Percentiles rank a stretch among this genome's conserved stretches.
Conservation (phyloP, 352 stramenopile species). For the Plasmopara viticola region DNA sequence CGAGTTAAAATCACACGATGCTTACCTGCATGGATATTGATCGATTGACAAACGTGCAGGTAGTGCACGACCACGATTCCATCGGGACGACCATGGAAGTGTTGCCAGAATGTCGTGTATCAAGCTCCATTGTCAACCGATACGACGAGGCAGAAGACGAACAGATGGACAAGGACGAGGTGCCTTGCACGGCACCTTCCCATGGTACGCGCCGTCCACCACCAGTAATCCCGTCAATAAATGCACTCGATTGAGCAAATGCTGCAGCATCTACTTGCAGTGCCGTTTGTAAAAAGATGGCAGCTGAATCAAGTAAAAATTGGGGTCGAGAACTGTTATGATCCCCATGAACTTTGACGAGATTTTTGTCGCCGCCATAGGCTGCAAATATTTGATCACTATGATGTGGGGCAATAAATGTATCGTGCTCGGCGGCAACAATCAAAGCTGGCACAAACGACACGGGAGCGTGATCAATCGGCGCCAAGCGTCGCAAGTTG, state of each 20-base stretch:
- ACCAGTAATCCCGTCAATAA: slow-evolving; percentile 17
- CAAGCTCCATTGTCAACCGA: slow-evolving; percentile 54
- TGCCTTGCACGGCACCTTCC: slow-evolving; percentile 19
- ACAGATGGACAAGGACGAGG: slow-evolving; percentile 29
- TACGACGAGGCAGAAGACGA: slow-evolving; percentile 30
- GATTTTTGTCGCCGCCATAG: slow-evolving; percentile 98
- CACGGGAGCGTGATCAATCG: slow-evolving; percentile 84
- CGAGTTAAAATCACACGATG: too few relatives aligned
- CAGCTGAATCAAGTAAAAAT: slow-evolving; percentile 93
- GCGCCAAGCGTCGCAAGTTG: slow-evolving; percentile 71
- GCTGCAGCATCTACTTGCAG: slow-evolving; percentile 62
- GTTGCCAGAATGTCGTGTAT: slow-evolving; percentile 42
- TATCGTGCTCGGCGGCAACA: slow-evolving; percentile 91
- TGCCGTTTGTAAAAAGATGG: slow-evolving; percentile 94
- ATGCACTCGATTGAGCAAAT: slow-evolving; percentile 18
- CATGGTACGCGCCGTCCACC: slow-evolving; percentile 37
- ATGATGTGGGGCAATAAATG: slow-evolving; percentile 91
- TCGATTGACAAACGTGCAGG: slow-evolving; percentile 65
- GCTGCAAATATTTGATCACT: slow-evolving; percentile 70
- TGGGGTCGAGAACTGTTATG: slow-evolving; percentile 94
- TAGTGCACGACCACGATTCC: slow-evolving; percentile 46
- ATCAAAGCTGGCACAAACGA: slow-evolving; percentile 97
- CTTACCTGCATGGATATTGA: slow-evolving; percentile 52
- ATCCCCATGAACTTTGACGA: slow-evolving; percentile 96
- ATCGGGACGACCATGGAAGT: slow-evolving; percentile 34